Conservation (phyloP, 768 basidiomycete genomes). For the Boletus fagicola region DNA sequence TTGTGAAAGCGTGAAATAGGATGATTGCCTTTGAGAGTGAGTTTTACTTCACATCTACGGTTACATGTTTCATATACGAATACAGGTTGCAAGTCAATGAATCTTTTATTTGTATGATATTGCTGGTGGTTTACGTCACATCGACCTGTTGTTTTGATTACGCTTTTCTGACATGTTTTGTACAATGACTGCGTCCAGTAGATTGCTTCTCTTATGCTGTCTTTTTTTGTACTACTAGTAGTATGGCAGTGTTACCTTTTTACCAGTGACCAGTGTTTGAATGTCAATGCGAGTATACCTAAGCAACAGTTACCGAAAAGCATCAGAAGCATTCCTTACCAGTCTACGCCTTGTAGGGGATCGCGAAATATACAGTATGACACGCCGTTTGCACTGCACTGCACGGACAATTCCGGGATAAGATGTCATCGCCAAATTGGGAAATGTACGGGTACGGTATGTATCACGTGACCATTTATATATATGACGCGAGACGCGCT, state of each 20-base stretch:
- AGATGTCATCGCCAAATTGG: slow-evolving; percentile 11
- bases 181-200: not conserved
- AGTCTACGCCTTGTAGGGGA: not conserved
- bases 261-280: too few species aligned
- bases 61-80: not conserved
- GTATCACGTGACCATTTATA: slow-evolving; percentile 33
- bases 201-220: not conserved
- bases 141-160: not conserved
- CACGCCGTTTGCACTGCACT: too few species aligned
- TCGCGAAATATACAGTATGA: not conserved
- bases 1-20: not conserved
- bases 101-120: not conserved
- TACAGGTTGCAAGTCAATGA: not conserved
- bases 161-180: not conserved
- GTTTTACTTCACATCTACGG: not conserved
- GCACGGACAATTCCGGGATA: too few species aligned
- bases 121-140: not conserved
- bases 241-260: not conserved
- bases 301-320: not conserved
- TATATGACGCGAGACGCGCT: slow-evolving; percentile 34
- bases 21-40: not conserved
- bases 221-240: too few species aligned
- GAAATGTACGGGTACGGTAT: slow-evolving; percentile 10
- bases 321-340: not conserved
- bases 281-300: not conserved